Evolutionary conservation across 2,329 filamentous ascomycete genomes (phyloP), one percentile per base, ranked within the genome.

Genomic region (Colletotrichum caudatum): DNA sequence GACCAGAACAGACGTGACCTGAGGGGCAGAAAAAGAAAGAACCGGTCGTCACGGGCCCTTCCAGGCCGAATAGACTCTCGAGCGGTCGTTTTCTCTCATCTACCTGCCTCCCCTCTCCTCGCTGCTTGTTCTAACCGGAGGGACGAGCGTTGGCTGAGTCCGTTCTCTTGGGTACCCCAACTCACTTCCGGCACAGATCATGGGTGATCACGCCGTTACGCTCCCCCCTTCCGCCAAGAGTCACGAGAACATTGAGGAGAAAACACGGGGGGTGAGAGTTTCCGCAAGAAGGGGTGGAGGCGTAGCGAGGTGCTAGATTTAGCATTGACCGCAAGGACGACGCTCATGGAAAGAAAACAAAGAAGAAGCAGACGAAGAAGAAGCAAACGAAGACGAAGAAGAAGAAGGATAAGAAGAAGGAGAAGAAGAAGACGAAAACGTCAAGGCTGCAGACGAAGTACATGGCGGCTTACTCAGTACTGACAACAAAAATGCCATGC

Each of bases 1-100:
- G 48, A 35, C 67, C 56, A 66, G 20, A 46, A 44, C 4, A 63
- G 59, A 59, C 57, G 64, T 63, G 46, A 59, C 39, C 58, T 16
- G 9, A 46, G 67, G 57, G 39, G n/a, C n/a, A 62, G 62, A 63
- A 53, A 46, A 69, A 64, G 48, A 29, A 53, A 53, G 26, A 18
- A 53, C 18, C 9, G 39, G 59, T 59, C 69, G 64, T 59, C 69
- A 64, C 65, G 59, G 69, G 29, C 65, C 59, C 8, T 53, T 46
- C 46, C 50, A 46, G 20, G 37, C 26, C 54, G 35, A 16, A 48
- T 60, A 68, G 41, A 68, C 69, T 60, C 41, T 69, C 39, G 39
- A 57, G 29, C 33, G 48, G 18, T 48, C 59, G 59, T n/a, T 33
- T 33, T 39, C 50, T 37, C 46, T 64, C 26, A 23, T 35, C n/a